Base-by-base conservation (phyloP, 306 rosid species). In the Morella rubra region DNA sequence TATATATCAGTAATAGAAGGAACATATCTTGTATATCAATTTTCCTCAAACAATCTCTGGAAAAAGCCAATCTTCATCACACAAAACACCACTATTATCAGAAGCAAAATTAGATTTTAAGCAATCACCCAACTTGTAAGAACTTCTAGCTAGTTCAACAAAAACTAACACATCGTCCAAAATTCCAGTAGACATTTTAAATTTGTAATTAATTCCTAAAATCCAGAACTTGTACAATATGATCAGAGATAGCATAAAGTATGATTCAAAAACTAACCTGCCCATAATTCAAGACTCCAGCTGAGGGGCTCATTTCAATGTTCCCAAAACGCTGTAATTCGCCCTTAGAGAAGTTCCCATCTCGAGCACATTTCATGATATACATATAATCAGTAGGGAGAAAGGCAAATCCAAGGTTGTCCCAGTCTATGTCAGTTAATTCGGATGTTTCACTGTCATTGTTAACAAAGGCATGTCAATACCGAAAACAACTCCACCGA, bases 281-380 rank as follows among this genome's bases (percentile, higher is more conserved):
- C 53, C 97, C 99, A 76, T 95, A 95, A 84, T 95, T 95, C 59
- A 95, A 72, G 73, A 95, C 89, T 70, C 97, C 99, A 4, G 99
- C 91, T 5, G 97, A 86, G 62, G 99, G 99, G 71, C 65, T 88
- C 89, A 95, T 72, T 79, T 95, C 97, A 59, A 95, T 92, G 83
- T 95, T 92, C 66, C 97, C 99, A 87, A 95, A 95, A 40, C 93
- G 88, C 75, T 86, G 90, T 0, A 95, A 74, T 88, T 95, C 93
- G 42, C 97, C 99, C 66, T 86, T 76, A 11, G 97, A 71, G 73
- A 95, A 95, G 67, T 64, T 82, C 56, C 85, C 93, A 12, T 88
- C 97, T 27, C 19, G 87, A 20, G 86, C 1, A 53, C 98, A 95
- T 81, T 92, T 95, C 91, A 88, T 86, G 77, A 81, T 42, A 64